Evolutionary conservation across 371 early-diverging fungal genomes (phyloP), one percentile per base, ranked within the genome.

Genomic region (Mucor velutinosus): DNA sequence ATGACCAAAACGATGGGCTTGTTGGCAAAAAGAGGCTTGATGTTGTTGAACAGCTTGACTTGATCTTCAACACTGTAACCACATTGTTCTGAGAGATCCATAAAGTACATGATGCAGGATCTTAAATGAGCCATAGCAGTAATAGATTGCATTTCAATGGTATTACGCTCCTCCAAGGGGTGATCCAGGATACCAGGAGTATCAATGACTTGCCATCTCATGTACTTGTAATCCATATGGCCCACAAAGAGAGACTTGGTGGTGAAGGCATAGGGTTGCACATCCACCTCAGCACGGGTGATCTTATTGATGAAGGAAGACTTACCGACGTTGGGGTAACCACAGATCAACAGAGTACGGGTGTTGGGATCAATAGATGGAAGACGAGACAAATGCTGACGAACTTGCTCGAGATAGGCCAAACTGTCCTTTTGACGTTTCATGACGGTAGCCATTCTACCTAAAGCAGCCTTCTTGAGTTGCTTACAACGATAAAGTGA

Each of bases 311-410:
- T 98, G 83, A 99, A 99, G 64, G 95, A 95, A 53, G 99, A 99
- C 80, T 99, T 99, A 69, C 99, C 99, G 29, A 99, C 99, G 82
- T 99, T 99, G 27, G 99, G 99, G 84, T 99, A 99, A 63, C 99
- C 99, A 86, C 99, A 99, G 47, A 99, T 93, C 56, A 99, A 87
- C 30, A 99, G 87, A 21, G 99, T 99, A 67, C 99, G 92, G 27
- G 99, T 97, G 85, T 96, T 97, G 74, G 99, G 99, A 83, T 99
- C 99, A 74, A 99, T 99, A 39, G 96, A 93, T 23, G 99, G 99
- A 23, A 91, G 81, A 88, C 99, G 95, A 33, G 95, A 92, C 83
- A 99, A 86, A 86, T 99, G 99, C 91, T 99, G 99, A 68, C 99
- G 91, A 35, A 99, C 99, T 84, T 99, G 99, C 81, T 99, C 99